Evolutionary conservation across 192 early-diverging fungal genomes (phyloP).

Genomic region (Backusella macrospora): DNA sequence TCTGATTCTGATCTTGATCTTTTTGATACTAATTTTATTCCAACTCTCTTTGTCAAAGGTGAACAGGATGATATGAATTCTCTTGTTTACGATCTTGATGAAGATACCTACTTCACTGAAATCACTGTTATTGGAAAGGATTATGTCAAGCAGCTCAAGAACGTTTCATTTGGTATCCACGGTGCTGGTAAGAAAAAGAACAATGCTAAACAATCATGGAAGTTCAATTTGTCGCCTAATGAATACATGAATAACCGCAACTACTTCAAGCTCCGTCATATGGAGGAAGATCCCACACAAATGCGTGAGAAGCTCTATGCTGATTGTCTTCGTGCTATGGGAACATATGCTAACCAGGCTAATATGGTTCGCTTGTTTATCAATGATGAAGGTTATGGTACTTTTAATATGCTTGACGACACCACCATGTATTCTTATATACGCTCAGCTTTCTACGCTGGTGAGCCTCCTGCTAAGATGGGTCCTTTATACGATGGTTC

Average conservation of each 20-base stretch:
- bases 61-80: slow-evolving; percentile 28
- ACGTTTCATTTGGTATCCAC: slow-evolving; percentile 42
- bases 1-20: slow-evolving; percentile 19
- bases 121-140: slow-evolving; percentile 44
- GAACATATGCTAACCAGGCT: slow-evolving; percentile 47
- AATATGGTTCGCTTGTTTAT: slow-evolving; percentile 51
- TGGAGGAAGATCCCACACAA: slow-evolving; percentile 57
- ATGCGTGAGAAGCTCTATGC: slow-evolving; percentile 56
- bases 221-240: slow-evolving; percentile 32
- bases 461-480: slow-evolving; percentile 34
- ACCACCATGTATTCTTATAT: slow-evolving; percentile 45
- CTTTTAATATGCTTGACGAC: slow-evolving; percentile 54
- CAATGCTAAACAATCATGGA: slow-evolving; percentile 56
- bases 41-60: slow-evolving; percentile 45
- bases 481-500: slow-evolving; percentile 52
- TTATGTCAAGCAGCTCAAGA: slow-evolving; percentile 40
- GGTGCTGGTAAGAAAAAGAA: slow-evolving; percentile 48
- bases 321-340: slow-evolving; percentile 47
- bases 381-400: slow-evolving; percentile 47
- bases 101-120: slow-evolving; percentile 22
- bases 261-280: slow-evolving; percentile 52
- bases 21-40: slow-evolving; percentile 51
- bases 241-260: slow-evolving; percentile 35
- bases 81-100: slow-evolving; percentile 28
- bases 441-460: slow-evolving; percentile 42